Base-by-base conservation (phyloP, 1,139 yeast species). In the Suhomyces yuchorum region DNA sequence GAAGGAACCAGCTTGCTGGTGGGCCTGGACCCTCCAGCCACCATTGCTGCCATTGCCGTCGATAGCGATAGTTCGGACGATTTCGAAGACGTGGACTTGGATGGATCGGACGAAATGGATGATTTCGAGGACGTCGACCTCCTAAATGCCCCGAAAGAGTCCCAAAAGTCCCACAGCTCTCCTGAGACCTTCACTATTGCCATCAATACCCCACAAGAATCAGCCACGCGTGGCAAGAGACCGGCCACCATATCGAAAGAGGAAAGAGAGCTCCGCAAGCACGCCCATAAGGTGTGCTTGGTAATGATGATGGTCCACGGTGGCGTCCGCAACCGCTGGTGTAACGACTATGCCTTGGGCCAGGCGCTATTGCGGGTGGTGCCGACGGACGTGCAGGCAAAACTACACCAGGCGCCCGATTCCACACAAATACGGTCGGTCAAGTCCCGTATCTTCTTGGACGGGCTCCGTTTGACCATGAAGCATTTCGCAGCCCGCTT, bases 391-490 rank as follows among this genome's bases (percentile, higher is more conserved):
- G 68, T 80, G 2, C 68, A 72, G 39, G 69, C 68, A 15, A 68
- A 81, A 51, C 62, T 87, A 39, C 76, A 74, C 81, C 87, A 20
- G 66, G 71, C 46, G 58, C 56, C 37, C 33, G 53, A 44, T 14
- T 18, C 41, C 2, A 33, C 28, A 11, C 32, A 32, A 12, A 35
- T 48, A 3, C 32, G 40, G 12, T 58, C 67, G 49, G 71, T 81
- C 54, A 82, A 84, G 53, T 81, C 96, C 0, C 72, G 96, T 45
- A 75, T 82, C 54, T 77, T 93, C 39, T 68, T 91, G 2, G 97
- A 90, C 61, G 91, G 93, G 0, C 61, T 93, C 12, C 75, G 85
- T 42, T 81, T 80, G 52, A 65, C 87, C 1, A 78, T 87, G 81
- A 73, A 70, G 20, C 67, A 73, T 24, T 93, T 93, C 86, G 61